phyloP scores from a whole-genome alignment of 352 stramenopile genomes.

The Phytophthora nicotianae region DNA sequence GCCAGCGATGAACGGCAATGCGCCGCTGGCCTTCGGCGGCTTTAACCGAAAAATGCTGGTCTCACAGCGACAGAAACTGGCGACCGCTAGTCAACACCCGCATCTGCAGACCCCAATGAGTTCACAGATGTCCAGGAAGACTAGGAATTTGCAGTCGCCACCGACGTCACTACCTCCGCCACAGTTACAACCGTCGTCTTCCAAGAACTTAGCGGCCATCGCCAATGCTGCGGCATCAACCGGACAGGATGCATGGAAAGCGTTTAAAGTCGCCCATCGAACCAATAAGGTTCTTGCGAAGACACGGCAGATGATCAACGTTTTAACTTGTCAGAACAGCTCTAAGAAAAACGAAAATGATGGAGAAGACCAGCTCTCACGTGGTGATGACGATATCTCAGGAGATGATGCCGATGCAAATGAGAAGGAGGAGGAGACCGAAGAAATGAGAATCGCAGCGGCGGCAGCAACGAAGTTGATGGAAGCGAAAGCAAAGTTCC shows the following conservation, averaged over 20 bases:
- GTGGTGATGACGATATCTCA: not conserved
- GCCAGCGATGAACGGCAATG: conserved; percentile 11
- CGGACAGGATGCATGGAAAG: conserved; percentile 51
- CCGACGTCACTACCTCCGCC: conserved; percentile 10
- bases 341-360: conserved; percentile 15
- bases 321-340: conserved; percentile 29
- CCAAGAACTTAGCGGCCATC: conserved; percentile 23
- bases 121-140: conserved; percentile 14
- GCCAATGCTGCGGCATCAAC: conserved; percentile 3
- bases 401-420: conserved; percentile 9
- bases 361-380: conserved; percentile 1
- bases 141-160: conserved; percentile 27
- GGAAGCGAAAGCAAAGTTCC: conserved; percentile 37
- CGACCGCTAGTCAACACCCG: conserved; percentile 6
- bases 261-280: conserved; percentile 67
- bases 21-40: conserved; percentile 2
- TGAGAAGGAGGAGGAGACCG: conserved; percentile 10
- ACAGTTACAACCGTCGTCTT: conserved; percentile 21
- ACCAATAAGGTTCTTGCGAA: conserved; percentile 68
- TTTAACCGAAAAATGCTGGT: conserved; percentile 19
- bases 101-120: conserved; percentile 8
- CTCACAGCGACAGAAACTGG: conserved; percentile 21
- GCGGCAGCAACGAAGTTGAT: conserved; percentile 23
- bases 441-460: conserved; percentile 13
- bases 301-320: conserved; percentile 54